Percentiles rank a stretch among this genome's conserved stretches.
These are phyloP conservation scores for Podila clonocystis DNA, from an alignment of 192 early-diverging fungal species.

Conservation along the genomic window DNA sequence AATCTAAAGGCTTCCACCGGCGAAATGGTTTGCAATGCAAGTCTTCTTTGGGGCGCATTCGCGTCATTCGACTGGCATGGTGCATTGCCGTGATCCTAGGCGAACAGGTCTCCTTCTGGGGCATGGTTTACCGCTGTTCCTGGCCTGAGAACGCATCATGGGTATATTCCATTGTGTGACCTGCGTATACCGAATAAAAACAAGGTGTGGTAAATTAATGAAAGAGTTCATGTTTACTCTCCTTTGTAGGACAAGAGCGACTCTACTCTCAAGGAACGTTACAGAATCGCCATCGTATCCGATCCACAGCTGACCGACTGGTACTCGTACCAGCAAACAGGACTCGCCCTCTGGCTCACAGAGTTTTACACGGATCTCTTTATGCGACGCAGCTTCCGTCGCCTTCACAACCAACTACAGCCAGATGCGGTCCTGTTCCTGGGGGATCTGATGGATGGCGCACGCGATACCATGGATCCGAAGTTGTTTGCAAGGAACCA, in stretches of 20 bases:
- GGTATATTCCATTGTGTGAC: slow-evolving; percentile 3
- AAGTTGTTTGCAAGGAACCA: slow-evolving; percentile 37
- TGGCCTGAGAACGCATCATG: slow-evolving; percentile 36
- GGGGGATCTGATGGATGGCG: slow-evolving; percentile 90
- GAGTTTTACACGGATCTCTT: slow-evolving; percentile 90
- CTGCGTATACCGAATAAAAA: no score
- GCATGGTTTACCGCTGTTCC: slow-evolving; percentile 17
- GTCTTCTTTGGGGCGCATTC: no score
- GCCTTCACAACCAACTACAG: slow-evolving; percentile 60
- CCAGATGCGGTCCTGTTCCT: slow-evolving; percentile 79
- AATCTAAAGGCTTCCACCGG: no score
- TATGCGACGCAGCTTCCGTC: slow-evolving; percentile 81
- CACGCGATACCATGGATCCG: slow-evolving; percentile 61
- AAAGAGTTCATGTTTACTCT: not conserved
- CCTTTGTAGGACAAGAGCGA: slow-evolving; percentile 13
- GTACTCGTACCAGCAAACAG: slow-evolving; percentile 83
- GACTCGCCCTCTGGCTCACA: slow-evolving; percentile 63
- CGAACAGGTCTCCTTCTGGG: slow-evolving; percentile 18
- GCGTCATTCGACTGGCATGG: slow-evolving; percentile 7
- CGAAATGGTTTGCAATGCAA: no score
- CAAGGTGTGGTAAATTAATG: no score
- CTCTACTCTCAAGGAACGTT: slow-evolving; percentile 4
- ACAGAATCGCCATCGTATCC: slow-evolving; percentile 77
- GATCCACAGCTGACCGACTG: slow-evolving; percentile 96
- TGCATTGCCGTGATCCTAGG: slow-evolving; percentile 5